A percentile compares a stretch with the other conserved stretches of the same genome.
Conservation (phyloP, 2,329 filamentous ascomycete species). For the Fusarium sp. region DNA sequence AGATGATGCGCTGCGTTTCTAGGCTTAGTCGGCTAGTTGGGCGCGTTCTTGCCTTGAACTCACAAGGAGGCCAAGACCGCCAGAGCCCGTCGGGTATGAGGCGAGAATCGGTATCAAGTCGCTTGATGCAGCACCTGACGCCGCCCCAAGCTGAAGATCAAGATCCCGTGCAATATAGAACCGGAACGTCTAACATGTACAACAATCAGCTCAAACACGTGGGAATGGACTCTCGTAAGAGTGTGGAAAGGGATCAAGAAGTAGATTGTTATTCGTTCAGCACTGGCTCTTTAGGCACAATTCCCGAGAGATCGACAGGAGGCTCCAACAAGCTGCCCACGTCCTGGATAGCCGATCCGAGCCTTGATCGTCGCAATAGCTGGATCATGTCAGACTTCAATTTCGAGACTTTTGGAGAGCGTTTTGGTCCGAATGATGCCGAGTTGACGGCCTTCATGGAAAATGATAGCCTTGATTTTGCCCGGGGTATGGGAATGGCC, state of each 20-base stretch:
- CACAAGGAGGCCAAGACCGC: not conserved
- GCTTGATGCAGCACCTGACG: not conserved
- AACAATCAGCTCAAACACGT: not conserved
- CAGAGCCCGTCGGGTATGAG: not conserved
- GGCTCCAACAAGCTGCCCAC: not conserved
- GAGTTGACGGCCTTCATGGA: not conserved
- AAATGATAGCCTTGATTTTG: not conserved
- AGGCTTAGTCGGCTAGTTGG: slow-evolving; percentile 20
- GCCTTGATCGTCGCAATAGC: not conserved
- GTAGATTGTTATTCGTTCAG: not conserved
- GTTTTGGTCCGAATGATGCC: not conserved
- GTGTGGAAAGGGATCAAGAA: not conserved
- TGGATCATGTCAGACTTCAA: slow-evolving; percentile 37
- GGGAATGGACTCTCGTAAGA: not conserved
- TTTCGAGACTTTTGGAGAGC: slow-evolving; percentile 26
- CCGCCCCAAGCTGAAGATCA: not conserved
- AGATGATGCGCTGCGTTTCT: slow-evolving; percentile 34
- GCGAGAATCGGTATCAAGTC: not conserved
- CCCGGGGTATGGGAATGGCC: not conserved
- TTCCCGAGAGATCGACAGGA: not conserved
- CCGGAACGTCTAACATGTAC: not conserved
- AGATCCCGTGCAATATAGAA: not conserved
- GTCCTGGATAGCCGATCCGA: not conserved
- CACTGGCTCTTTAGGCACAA: not conserved
- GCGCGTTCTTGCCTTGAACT: not conserved